A percentile compares a stretch with the other conserved stretches of the same genome.
Conservation (phyloP, 202 grass and related monocot genomes). For the Elaeis oleifera region DNA sequence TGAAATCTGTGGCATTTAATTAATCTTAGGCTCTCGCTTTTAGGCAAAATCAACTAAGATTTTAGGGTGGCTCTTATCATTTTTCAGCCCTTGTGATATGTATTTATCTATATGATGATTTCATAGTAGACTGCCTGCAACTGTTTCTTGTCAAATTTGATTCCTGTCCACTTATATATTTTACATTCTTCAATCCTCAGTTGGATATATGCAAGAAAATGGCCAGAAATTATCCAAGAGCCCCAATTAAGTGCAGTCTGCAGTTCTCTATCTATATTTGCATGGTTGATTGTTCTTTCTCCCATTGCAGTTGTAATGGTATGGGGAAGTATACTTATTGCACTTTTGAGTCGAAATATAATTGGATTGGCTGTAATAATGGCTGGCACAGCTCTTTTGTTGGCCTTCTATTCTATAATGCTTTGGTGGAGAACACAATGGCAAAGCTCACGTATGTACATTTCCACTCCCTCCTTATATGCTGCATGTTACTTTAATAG, state of each 20-base stretch:
- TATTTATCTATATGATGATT: too few species aligned
- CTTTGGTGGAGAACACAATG: conserved; percentile 99
- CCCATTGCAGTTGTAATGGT: conserved; percentile 56
- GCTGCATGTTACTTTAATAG: too few species aligned
- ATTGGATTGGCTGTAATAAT: conserved; percentile 98
- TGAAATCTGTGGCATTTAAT: too few species aligned
- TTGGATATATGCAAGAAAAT: conserved; percentile 99
- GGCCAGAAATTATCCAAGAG: conserved; percentile 78
- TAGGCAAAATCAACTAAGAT: too few species aligned
- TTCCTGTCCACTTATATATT: too few species aligned
- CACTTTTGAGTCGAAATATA: conserved; percentile 81
- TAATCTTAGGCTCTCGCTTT: too few species aligned
- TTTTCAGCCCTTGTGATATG: too few species aligned
- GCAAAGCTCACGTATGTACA: conserved; percentile 95
- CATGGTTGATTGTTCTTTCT: conserved; percentile 82
- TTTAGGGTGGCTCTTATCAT: too few species aligned
- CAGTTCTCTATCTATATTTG: conserved; percentile 57
- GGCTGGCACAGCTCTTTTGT: conserved; percentile 73
- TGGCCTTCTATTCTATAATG: conserved; percentile 99
- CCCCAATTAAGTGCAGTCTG: conserved; percentile 62
- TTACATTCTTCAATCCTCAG: conserved; percentile 36
- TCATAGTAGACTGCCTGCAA: too few species aligned
- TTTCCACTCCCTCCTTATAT: neutral
- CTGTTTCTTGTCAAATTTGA: too few species aligned
- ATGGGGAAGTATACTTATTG: conserved; percentile 81